These are phyloP conservation scores for Sugiyamaella neomexicana DNA, from an alignment of 1,139 yeast species.

Conservation along the genomic window DNA sequence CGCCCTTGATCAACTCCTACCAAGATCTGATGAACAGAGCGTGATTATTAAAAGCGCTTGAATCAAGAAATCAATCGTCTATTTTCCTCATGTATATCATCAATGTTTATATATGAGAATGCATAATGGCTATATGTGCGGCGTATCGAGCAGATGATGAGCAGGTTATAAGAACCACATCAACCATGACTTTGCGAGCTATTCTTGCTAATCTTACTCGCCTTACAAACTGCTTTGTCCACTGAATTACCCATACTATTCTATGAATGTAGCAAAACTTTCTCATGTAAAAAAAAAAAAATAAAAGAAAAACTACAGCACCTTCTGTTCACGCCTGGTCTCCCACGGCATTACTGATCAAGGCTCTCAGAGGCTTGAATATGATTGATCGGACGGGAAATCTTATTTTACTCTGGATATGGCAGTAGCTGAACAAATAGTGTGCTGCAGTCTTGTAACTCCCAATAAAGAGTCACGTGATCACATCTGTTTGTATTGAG, in stretches of 20 bases:
- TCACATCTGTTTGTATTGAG: too few species aligned
- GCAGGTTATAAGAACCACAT: too few species aligned
- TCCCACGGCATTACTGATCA: constrained; percentile 15
- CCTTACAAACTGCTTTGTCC: neutral
- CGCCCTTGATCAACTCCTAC: neutral
- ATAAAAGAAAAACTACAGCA: constrained; percentile 2
- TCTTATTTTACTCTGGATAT: constrained; percentile 13
- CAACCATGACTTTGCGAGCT: too few species aligned
- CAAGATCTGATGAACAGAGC: neutral
- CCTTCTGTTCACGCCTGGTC: constrained; percentile 14
- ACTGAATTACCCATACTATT: neutral
- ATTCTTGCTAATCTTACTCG: too few species aligned
- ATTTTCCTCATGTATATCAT: too few species aligned
- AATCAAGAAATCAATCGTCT: neutral
- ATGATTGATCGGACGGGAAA: constrained; percentile 14
- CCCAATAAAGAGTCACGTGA: too few species aligned
- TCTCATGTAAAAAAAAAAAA: neutral
- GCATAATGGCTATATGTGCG: too few species aligned
- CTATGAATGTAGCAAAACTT: too few species aligned
- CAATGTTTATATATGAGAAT: too few species aligned
- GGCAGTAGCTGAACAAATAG: constrained; percentile 11
- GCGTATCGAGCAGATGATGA: too few species aligned
- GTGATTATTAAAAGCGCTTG: neutral
- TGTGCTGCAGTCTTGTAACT: too few species aligned
- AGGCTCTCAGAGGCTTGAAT: constrained; percentile 15